Evolutionary conservation across 148 eudicot species (phyloP).

Genomic region (Heliosperma pusillum): DNA sequence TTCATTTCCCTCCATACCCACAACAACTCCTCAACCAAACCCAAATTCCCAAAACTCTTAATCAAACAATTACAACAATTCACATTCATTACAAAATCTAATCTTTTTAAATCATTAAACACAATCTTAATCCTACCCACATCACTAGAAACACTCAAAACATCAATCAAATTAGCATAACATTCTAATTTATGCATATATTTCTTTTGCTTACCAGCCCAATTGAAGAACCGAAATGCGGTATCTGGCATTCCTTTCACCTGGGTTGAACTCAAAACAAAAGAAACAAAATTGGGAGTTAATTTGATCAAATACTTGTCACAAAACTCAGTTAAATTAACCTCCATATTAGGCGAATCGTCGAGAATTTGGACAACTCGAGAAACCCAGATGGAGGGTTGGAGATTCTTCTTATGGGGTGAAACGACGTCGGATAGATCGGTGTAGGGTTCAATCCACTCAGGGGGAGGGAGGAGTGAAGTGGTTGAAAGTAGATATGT

Average conservation of each 20-base stretch:
- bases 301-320: conserved; percentile 58
- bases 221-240: conserved; percentile 64
- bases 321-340: conserved; percentile 50
- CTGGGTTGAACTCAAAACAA: conserved; percentile 45
- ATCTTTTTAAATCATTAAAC: conserved; percentile 47
- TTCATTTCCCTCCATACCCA: conserved; percentile 92
- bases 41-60: conserved; percentile 70
- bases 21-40: conserved; percentile 92
- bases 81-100: conserved; percentile 49
- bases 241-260: conserved; percentile 32
- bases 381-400: conserved; percentile 74
- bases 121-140: conserved; percentile 48
- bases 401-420: conserved; percentile 34
- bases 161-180: conserved; percentile 61
- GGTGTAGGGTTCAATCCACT: conserved; percentile 85
- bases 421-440: conserved; percentile 67
- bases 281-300: conserved; percentile 70
- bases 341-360: conserved; percentile 52
- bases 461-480: conserved; percentile 68
- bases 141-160: conserved; percentile 46
- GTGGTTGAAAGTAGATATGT: conserved; percentile 29
- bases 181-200: conserved; percentile 67
- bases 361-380: conserved; percentile 55
- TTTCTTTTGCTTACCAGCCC: conserved; percentile 87
- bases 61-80: conserved; percentile 68